Evolutionary conservation across 768 basidiomycete genomes (phyloP), one percentile per base, ranked within the genome.

Genomic region (Naganishia vishniacii): DNA sequence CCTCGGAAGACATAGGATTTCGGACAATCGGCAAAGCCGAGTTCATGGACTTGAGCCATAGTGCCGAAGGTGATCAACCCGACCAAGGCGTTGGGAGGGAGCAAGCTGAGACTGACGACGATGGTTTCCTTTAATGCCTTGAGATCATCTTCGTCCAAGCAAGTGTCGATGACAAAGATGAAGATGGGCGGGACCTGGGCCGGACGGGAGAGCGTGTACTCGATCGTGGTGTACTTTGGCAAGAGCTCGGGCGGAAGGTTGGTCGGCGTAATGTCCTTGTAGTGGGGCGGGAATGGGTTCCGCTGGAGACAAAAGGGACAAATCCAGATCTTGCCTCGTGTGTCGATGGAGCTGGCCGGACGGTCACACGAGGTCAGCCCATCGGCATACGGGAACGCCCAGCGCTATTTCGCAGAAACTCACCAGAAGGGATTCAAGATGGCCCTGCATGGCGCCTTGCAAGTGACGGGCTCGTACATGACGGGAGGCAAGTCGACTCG

Each of bases 1-100:
- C 95, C 95, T 28, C 94, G 88, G 85, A 99, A 99, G 62, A 98
- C 95, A 77, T 95, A 98, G 3, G 93, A 95, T 78, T 98, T 98
- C 80, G 85, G 89, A 80, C 93, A 98, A 75, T 94, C 89, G 1
- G 86, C 83, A 72, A 97, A 98, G 32, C 93, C 92, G 37, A 98
- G 88, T 80, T 99, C 95, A 77, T 99, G 95, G 1, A 99, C 91
- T 87, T 94, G 92, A 7, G 94, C 84, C 94, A 97, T 98, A 37
- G 95, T 99, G 23, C 95, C 95, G 74, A 79, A 98, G 1, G 95
- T 99, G 77, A 99, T 88, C 60, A 99, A 80, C 25, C 95, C 95
- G 66, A 99, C 92, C 41, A 98, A 84, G 8, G 94, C 91, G 72
- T 87, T 91, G 5, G 91, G 90, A 12, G 95, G 95, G 40, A 99